Evolutionary conservation across 2,329 filamentous ascomycete species (phyloP), one percentile per base, ranked within the genome.

Genomic region (Colletotrichum sp.): DNA sequence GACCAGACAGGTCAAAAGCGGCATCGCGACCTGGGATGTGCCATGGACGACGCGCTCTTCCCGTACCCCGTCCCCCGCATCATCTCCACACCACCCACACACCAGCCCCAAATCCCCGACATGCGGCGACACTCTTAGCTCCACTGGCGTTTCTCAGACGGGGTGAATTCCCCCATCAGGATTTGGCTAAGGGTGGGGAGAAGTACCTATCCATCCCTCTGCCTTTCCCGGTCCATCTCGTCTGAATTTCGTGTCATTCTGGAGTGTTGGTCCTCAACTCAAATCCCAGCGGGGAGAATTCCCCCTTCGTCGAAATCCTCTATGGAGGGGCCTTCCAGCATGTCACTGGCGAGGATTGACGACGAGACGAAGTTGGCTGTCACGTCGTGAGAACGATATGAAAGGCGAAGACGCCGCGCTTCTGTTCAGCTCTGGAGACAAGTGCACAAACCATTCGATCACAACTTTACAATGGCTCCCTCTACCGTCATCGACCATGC

Each of bases 151-250:
- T 22, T 52, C 6, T 2, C 43, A 1, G n/a, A 52, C 43, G 43
- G 43, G 43, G n/a, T 22, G 43, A 52, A 52, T 52, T 52, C n/a
- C 43, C 43, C n/a, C 43, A 52, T 52, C 43, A 52, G 43, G n/a
- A 52, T 22, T 22, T 52, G n/a, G 5, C n/a, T 22, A 8, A 3
- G 10, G 43, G 43, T 13, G 43, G n/a, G 43, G 43, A 22, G n/a
- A n/a, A n/a, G n/a, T n/a, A n/a, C n/a, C n/a, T n/a, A n/a, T n/a
- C n/a, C n/a, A n/a, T n/a, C n/a, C n/a, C n/a, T n/a, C n/a, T n/a
- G n/a, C n/a, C n/a, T n/a, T n/a, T n/a, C n/a, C n/a, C n/a, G n/a
- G n/a, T n/a, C n/a, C n/a, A n/a, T n/a, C n/a, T n/a, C n/a, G n/a
- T n/a, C n/a, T n/a, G n/a, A n/a, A n/a, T n/a, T n/a, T n/a, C n/a